These are phyloP conservation scores for Phoma sp. DNA, from an alignment of 2,329 filamentous ascomycete genomes.

Conservation along the genomic window DNA sequence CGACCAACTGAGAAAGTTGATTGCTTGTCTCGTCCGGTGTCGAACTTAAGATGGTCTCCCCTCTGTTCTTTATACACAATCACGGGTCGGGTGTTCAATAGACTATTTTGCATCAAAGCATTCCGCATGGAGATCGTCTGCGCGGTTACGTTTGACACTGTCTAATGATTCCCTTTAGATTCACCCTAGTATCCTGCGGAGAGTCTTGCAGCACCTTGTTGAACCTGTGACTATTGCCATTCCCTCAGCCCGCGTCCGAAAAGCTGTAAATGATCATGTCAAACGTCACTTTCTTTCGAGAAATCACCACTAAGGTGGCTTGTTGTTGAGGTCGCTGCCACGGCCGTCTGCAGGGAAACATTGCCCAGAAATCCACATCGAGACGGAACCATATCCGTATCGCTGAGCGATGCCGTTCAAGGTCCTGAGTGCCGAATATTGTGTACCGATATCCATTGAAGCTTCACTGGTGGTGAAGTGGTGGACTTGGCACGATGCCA, in stretches of 20 bases:
- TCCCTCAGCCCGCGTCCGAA: background rate
- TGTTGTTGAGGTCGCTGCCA: background rate
- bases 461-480: background rate
- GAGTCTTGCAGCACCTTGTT: background rate
- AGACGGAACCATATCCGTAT: constrained; percentile 3
- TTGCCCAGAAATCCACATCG: constrained; percentile 6
- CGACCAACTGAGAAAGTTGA: constrained; percentile 3
- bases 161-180: background rate
- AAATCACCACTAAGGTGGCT: background rate
- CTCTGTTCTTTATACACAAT: constrained; percentile 11
- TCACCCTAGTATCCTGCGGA: background rate
- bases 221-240: background rate
- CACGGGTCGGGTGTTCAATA: background rate
- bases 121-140: background rate
- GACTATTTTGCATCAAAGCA: background rate
- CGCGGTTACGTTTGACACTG: constrained; percentile 2
- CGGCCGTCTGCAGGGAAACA: constrained; percentile 7
- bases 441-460: background rate
- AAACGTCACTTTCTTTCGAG: background rate
- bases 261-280: background rate
- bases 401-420: background rate
- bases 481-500: constrained; percentile 1
- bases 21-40: constrained; percentile 10
- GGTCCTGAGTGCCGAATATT: background rate
- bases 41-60: background rate